Evolutionary conservation across 306 rosid genomes (phyloP), one percentile per base, ranked within the genome.

Genomic region (Gastrolobium bilobum): DNA sequence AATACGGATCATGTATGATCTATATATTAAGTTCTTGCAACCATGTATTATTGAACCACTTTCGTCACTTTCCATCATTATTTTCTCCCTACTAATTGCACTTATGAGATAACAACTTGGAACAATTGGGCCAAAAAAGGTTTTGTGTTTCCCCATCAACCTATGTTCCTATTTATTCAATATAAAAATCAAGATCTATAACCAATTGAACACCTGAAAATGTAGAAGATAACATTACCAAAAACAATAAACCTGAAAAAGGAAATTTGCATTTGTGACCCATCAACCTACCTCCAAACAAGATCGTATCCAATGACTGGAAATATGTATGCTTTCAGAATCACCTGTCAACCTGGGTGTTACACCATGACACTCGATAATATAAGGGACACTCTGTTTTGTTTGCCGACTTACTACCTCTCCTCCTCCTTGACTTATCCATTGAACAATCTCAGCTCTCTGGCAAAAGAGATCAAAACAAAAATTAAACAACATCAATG

Each of bases 231-330:
- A 61, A 43, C 44, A 40, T 69, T 13, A 56, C 43, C 58, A 58
- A 47, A 66, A 83, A 65, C 26, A 20, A 80, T 61, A 60, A 60
- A 77, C 58, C 37, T 53, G 56, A 71, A 76, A 46, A 10, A 42
- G 38, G 76, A 81, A 83, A 77, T 68, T 68, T 58, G 38, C 59
- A 76, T 78, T 64, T 26, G 58, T 31, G 29, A 50, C 43, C 46
- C 57, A 46, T 63, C 60, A 81, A 51, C 82, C 79, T 84, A 95
- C 99, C 94, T 92, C 94, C 78, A 95, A 87, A 85, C 97, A 92
- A 42, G 92, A 91, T 60, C 97, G 91, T 80, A 95, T 84, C 99
- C 99, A 91, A 48, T 95, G 99, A 81, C 96, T 92, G 72, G 99
- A 95, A 79, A 95, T 79, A 40, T 71, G 77, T 1, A 76, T 77